Evolutionary conservation across 768 basidiomycete species (phyloP).

Genomic region (Kondoa malvinella): DNA sequence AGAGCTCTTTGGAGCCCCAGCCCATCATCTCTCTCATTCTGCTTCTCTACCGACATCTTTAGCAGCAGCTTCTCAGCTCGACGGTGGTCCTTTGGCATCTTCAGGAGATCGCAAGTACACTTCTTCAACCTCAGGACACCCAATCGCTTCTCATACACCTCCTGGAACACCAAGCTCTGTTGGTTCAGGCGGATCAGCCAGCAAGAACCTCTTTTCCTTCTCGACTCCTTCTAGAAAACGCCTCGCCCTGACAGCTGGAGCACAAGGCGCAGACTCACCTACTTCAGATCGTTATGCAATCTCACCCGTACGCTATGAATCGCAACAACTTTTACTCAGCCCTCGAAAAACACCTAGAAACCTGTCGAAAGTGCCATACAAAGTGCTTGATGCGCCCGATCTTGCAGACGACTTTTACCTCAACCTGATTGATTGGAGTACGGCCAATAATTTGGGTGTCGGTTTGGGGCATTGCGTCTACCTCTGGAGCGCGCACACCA

Average conservation of each 20-base stretch:
- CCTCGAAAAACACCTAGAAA: conserved; percentile 63
- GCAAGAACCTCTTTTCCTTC: conserved; percentile 25
- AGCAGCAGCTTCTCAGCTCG: conserved; percentile 14
- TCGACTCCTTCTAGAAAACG: conserved; percentile 21
- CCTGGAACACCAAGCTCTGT: conserved; percentile 10
- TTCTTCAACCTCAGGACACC: conserved; percentile 25
- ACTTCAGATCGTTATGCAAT: conserved; percentile 77
- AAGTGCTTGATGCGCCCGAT: conserved; percentile 91
- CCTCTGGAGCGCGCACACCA: conserved; percentile 90
- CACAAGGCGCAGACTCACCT: conserved; percentile 51
- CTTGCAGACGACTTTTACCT: conserved; percentile 97
- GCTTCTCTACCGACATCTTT: conserved; percentile 13
- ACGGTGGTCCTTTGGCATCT: conserved; percentile 18
- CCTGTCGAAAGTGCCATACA: conserved; percentile 87
- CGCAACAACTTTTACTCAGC: conserved; percentile 62
- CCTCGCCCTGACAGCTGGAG: conserved; percentile 1
- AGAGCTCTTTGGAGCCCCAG: conserved; percentile 34
- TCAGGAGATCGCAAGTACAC: conserved; percentile 9
- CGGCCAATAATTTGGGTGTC: conserved; percentile 83
- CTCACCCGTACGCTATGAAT: conserved; percentile 71
- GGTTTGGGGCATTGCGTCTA: conserved; percentile 85
- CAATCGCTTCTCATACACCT: background rate
- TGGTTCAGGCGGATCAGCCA: conserved; percentile 9
- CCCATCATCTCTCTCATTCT: conserved; percentile 22
- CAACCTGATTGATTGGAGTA: conserved; percentile 93